Conservation (phyloP, 441 rosid species). For the Raphanus hybrid region DNA sequence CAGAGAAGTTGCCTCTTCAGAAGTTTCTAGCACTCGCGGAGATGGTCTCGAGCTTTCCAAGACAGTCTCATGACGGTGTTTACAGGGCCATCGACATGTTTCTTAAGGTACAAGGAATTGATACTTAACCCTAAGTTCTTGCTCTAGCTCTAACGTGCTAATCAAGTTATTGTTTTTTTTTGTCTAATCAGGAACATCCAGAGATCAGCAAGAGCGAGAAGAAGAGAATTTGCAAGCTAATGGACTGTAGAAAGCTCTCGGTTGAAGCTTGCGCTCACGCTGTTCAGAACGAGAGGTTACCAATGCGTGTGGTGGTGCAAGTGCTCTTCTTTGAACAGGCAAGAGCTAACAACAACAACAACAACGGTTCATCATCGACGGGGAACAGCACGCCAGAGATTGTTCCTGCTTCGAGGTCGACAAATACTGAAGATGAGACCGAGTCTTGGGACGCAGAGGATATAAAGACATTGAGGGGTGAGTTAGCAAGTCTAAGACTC, state of each 20-base stretch:
- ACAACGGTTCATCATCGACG: conserved; percentile 48
- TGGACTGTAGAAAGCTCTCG: conserved; percentile 72
- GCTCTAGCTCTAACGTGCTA: no score
- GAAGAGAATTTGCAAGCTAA: conserved; percentile 64
- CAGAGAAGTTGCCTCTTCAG: conserved; percentile 54
- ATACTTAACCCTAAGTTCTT: not conserved
- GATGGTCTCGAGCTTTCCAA: conserved; percentile 62
- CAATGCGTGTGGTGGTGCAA: conserved; percentile 72
- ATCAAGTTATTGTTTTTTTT: not conserved
- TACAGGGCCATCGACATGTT: conserved; percentile 88
- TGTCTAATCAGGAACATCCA: conserved; percentile 54
- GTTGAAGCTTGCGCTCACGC: conserved; percentile 67
- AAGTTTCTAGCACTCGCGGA: conserved; percentile 67
- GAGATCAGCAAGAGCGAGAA: conserved; percentile 66
- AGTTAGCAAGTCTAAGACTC: conserved; percentile 51
- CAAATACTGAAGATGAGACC: conserved; percentile 52
- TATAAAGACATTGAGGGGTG: conserved; percentile 62
- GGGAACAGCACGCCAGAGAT: conserved; percentile 64
- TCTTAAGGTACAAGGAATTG: conserved; percentile 61
- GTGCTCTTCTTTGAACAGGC: conserved; percentile 80
- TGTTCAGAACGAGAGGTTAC: conserved; percentile 70
- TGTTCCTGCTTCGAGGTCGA: conserved; percentile 67
- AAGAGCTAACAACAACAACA: conserved; percentile 53
- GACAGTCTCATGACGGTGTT: conserved; percentile 81
- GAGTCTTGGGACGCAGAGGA: conserved; percentile 73